Evolutionary conservation across 2,329 filamentous ascomycete genomes (phyloP), one percentile per base, ranked within the genome.

Genomic region (Claviceps sp.): DNA sequence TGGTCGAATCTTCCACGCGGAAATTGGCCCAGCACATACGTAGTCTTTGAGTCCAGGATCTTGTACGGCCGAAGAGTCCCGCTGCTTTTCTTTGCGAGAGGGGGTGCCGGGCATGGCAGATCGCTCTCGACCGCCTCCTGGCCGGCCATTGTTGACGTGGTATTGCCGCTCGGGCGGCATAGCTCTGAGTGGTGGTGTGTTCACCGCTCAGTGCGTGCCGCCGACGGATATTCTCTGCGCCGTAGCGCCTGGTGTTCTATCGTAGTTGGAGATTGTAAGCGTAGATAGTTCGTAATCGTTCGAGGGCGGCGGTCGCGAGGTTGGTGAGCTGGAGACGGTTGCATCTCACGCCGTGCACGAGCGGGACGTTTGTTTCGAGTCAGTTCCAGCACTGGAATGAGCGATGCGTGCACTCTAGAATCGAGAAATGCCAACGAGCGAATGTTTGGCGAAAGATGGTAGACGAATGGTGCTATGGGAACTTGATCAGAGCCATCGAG

Each of bases 41-140:
- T 86, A 91, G 70, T 90, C 86, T 70, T 85, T 88, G 63, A 90
- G 68, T 22, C 85, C 86, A 2, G 84, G 84, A 65, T 89, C 86
- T 65, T 89, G 86, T 53, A 87, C 72, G 5, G 83, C 81, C 58
- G 70, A 70, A 52, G 71, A 78, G 59, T 85, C 80, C 57, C 82
- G 78, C 40, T 72, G 76, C 59, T 80, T 80, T 24, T 85, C 73
- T 57, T 80, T 80, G 48, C 84, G 79, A 58, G 78, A 80, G 17
- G 82, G 81, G 44, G 78, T 81, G 51, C 74, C 74, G 54, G 73
- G 75, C 59, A 67, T 65, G 58, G 70, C 63, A 50, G 68, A 62
- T 59, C 70, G 70, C 58, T 74, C 76, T 57, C 70, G 48, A 48
- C 46, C 53, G 44, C 64, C 63, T 34, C 30, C 30, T 50, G 66